These are phyloP conservation scores for Zymoseptoria brevis DNA, from an alignment of 2,329 filamentous ascomycete genomes.

Conservation along the genomic window DNA sequence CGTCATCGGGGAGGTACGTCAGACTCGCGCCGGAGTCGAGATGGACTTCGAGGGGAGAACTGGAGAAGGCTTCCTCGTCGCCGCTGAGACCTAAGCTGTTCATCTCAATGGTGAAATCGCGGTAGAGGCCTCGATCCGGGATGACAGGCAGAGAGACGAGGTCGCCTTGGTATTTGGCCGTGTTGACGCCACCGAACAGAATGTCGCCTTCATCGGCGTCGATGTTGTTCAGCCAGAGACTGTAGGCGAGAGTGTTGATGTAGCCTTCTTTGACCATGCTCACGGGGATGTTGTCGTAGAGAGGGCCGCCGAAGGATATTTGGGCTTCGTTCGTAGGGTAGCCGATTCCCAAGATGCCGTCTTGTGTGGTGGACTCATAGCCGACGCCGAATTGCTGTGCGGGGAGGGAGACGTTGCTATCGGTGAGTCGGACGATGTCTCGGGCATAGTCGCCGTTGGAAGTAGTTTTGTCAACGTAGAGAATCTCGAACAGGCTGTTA, in stretches of 20 bases:
- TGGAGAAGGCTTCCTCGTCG: conserved; percentile 36
- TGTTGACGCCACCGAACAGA: conserved; percentile 75
- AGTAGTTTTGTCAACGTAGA: conserved; percentile 72
- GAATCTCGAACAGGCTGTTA: conserved; percentile 72
- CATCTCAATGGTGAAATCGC: conserved; percentile 45
- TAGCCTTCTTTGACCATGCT: conserved; percentile 55
- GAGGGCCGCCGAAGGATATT: conserved; percentile 47
- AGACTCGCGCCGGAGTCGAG: conserved; percentile 63
- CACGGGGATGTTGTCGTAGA: conserved; percentile 58
- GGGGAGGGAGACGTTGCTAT: conserved; percentile 44
- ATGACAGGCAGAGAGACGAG: conserved; percentile 55
- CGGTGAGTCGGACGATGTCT: conserved; percentile 56
- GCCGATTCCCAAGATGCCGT: conserved; percentile 80
- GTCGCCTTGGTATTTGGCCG: conserved; percentile 59
- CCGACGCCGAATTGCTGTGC: conserved; percentile 65
- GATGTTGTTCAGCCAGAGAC: conserved; percentile 54
- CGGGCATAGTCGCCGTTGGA: conserved; percentile 71
- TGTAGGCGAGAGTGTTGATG: conserved; percentile 59
- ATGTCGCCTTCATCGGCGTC: conserved; percentile 59
- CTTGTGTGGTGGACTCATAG: conserved; percentile 48
- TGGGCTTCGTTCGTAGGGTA: conserved; percentile 72
- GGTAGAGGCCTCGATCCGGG: conserved; percentile 39
- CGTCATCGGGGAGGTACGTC: conserved; percentile 57
- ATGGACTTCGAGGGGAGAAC: conserved; percentile 40
- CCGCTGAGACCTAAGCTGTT: conserved; percentile 40